Evolutionary conservation across 495 filamentous ascomycete species (phyloP), one percentile per base, ranked within the genome.

Genomic region (Amniculicola lignicola): DNA sequence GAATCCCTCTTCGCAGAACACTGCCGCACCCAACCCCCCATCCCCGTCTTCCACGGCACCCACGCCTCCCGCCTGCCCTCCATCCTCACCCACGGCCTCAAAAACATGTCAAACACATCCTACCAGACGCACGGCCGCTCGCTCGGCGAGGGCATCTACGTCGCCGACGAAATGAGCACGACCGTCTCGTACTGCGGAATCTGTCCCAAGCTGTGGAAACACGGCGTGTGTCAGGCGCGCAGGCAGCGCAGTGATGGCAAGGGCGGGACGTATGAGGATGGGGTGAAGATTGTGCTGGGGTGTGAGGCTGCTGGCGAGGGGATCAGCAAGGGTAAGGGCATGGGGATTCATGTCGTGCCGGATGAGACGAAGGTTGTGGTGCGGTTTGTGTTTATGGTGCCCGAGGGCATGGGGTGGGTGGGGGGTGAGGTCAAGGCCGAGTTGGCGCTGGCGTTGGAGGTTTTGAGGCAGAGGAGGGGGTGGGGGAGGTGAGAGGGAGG

Each of bases 11-110:
- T 45, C 16, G 5, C 1, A 24, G 2, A 18, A 10, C 41, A 54
- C 37, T 16, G 27, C 6, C 1, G 2, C 10, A 4, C 12, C 23
- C 4, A 11, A 12, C 14, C 24, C 27, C 28, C 23, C 7, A 12
- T 41, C 5, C 3, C 37, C 2, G 44, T 57, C 33, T 57, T 49
- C 44, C 54, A 57, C 31, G 54, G 54, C 45, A 57, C 54, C 16
- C 37, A 42, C 33, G 44, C 54, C 9, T 49, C 33, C 4, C 54
- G 54, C 3, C 19, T 57, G 3, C 54, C 54, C 19, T 14, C 18
- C 9, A 57, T 57, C 35, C 31, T 57, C 2, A 9, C 44, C 1
- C 31, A 49, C 3, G 54, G 54, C 2, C 37, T 57, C 16, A 35
- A 27, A 11, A 50, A 49, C 44, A 57, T 57, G 54, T 27, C 9